Percentiles rank a stretch among this genome's conserved stretches.
These are phyloP conservation scores for Gelatoporia subvermispora DNA, from an alignment of 768 basidiomycete genomes.

Conservation along the genomic window DNA sequence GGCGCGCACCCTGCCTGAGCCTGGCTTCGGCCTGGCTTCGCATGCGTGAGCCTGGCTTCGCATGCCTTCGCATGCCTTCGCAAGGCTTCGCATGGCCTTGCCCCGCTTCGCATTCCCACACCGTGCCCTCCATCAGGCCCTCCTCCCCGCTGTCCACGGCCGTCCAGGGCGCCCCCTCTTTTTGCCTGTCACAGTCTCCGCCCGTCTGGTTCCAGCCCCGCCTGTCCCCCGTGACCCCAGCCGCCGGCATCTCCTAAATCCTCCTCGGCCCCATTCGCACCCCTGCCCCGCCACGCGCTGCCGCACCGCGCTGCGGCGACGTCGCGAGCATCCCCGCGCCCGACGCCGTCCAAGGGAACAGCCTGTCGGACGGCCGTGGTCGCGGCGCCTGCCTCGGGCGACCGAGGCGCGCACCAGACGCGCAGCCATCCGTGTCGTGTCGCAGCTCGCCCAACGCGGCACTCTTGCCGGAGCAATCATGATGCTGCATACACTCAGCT, in stretches of 20 bases:
- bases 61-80: no score
- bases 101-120: not conserved
- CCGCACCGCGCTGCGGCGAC: no score
- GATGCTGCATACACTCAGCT: no score
- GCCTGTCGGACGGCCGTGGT: no score
- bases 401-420: not conserved
- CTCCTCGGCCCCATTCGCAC: slow-evolving; percentile 4
- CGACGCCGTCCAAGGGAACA: not conserved
- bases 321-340: not conserved
- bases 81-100: no score
- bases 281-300: not conserved
- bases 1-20: no score
- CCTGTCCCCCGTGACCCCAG: not conserved
- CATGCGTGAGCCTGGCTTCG: no score
- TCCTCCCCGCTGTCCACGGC: not conserved
- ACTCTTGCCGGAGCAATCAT: no score
- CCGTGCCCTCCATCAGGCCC: not conserved
- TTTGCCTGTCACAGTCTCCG: not conserved
- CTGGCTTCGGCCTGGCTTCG: no score
- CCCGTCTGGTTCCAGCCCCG: not conserved
- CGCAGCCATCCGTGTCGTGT: slow-evolving; percentile 26
- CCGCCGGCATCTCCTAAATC: not conserved
- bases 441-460: no score
- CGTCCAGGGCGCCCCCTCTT: not conserved
- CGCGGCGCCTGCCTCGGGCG: not conserved